Evolutionary conservation across 176 grass and related monocot species (phyloP).

Genomic region (Zoysia pacifica): DNA sequence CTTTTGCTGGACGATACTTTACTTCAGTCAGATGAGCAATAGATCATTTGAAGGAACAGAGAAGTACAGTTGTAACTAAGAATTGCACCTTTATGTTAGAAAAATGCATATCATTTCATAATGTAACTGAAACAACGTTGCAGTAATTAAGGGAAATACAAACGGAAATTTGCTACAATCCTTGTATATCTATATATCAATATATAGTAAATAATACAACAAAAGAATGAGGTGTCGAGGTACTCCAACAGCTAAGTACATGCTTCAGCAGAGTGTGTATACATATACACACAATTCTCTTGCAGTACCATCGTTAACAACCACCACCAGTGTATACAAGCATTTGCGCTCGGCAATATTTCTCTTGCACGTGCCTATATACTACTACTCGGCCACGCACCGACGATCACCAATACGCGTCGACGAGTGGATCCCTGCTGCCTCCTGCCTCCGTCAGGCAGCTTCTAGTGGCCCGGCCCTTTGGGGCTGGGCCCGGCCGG

Average conservation of each 20-base stretch:
- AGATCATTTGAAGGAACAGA: neutral
- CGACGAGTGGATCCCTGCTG: neutral
- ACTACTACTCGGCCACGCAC: neutral
- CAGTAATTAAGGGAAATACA: neutral
- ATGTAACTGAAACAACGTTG: neutral
- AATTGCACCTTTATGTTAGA: neutral
- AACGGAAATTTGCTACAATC: too few relatives aligned
- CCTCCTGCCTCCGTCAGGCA: too few relatives aligned
- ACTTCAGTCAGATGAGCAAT: neutral
- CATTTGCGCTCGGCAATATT: neutral
- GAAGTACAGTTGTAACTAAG: neutral
- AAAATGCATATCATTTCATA: neutral
- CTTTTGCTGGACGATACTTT: neutral
- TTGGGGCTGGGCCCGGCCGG: conserved; percentile 67
- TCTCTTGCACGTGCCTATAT: neutral
- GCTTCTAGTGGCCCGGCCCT: conserved; percentile 60
- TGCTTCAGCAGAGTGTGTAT: conserved; percentile 6
- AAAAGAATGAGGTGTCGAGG: conserved; percentile 6
- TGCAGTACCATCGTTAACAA: neutral
- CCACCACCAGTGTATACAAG: neutral
- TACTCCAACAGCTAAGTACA: neutral
- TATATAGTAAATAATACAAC: neutral
- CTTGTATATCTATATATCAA: too few relatives aligned
- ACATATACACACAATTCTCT: neutral
- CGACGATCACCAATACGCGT: neutral